Evolutionary conservation across 768 basidiomycete genomes (phyloP).

Genomic region (Postia placenta): DNA sequence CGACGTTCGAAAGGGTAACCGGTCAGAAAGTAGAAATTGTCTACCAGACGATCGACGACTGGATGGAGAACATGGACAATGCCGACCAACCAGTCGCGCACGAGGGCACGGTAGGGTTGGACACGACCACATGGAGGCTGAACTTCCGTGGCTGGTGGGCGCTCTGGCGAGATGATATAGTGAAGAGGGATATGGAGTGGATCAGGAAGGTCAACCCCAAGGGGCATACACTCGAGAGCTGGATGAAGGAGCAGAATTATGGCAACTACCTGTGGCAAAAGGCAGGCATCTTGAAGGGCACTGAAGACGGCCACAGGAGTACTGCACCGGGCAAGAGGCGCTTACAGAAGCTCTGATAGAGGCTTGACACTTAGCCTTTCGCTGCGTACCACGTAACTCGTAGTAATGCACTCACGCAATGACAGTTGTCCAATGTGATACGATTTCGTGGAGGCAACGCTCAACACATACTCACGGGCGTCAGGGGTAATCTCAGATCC

Average conservation of each 20-base stretch:
- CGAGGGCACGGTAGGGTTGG: slow-evolving; percentile 10
- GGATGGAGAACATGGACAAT: slow-evolving; percentile 8
- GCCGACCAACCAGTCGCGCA: slow-evolving; percentile 19
- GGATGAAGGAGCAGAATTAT: slow-evolving; percentile 34
- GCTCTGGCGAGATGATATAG: slow-evolving; percentile 36
- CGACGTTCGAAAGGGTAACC: slow-evolving; percentile 22
- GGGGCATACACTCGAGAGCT: slow-evolving; percentile 31
- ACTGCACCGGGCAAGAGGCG: not conserved
- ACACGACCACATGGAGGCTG: slow-evolving; percentile 18
- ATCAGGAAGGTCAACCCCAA: slow-evolving; percentile 33
- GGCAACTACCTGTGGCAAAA: not conserved
- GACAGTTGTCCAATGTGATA: no score
- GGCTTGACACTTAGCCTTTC: no score
- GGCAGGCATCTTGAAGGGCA: not conserved
- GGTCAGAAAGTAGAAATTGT: slow-evolving; percentile 18
- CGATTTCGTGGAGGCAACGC: no score
- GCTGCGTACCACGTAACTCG: no score
- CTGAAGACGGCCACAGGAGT: not conserved
- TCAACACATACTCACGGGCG: no score
- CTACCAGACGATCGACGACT: slow-evolving; percentile 15
- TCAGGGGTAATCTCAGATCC: no score
- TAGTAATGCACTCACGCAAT: no score
- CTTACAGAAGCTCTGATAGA: not conserved
- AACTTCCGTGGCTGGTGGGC: slow-evolving; percentile 41
- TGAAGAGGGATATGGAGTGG: slow-evolving; percentile 40